Evolutionary conservation across 495 filamentous ascomycete species (phyloP).

Genomic region (Penicillium riverlandense): DNA sequence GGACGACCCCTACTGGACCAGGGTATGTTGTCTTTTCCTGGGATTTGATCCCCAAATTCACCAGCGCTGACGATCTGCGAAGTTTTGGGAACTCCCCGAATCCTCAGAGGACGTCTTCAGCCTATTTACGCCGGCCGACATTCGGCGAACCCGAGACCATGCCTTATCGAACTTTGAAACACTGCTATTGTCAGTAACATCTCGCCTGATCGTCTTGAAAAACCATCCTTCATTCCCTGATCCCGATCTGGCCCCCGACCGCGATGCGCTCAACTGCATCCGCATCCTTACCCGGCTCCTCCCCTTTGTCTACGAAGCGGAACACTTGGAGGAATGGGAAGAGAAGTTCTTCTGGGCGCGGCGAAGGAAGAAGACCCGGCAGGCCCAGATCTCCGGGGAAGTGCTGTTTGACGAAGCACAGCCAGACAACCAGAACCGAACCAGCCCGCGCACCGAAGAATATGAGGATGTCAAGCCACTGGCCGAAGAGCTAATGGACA

Average conservation of each 20-base stretch:
- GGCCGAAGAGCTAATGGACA: constrained; percentile 90
- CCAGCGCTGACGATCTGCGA: not conserved
- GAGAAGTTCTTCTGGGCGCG: constrained; percentile 86
- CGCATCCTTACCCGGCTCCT: constrained; percentile 85
- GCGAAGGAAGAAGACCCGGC: constrained; percentile 54
- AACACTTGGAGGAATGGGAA: constrained; percentile 81
- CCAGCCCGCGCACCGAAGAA: constrained; percentile 44
- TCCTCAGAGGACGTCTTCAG: constrained; percentile 95
- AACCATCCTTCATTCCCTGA: constrained; percentile 89
- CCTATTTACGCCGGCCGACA: constrained; percentile 88
- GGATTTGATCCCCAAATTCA: too few species aligned
- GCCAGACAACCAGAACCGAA: constrained; percentile 37
- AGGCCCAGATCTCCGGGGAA: constrained; percentile 52
- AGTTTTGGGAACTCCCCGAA: constrained; percentile 99
- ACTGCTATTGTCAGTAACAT: constrained; percentile 72
- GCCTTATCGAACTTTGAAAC: constrained; percentile 89
- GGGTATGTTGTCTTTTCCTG: constrained; percentile 41
- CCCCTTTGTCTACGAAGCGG: constrained; percentile 88
- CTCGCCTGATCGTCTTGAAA: constrained; percentile 71
- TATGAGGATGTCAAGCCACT: constrained; percentile 82
- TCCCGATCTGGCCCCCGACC: constrained; percentile 78
- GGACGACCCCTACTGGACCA: constrained; percentile 89
- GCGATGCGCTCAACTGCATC: constrained; percentile 89
- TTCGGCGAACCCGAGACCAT: constrained; percentile 82
- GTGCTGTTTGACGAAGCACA: constrained; percentile 79